Base-by-base conservation (phyloP, 768 basidiomycete genomes). In the Russula vinacea region DNA sequence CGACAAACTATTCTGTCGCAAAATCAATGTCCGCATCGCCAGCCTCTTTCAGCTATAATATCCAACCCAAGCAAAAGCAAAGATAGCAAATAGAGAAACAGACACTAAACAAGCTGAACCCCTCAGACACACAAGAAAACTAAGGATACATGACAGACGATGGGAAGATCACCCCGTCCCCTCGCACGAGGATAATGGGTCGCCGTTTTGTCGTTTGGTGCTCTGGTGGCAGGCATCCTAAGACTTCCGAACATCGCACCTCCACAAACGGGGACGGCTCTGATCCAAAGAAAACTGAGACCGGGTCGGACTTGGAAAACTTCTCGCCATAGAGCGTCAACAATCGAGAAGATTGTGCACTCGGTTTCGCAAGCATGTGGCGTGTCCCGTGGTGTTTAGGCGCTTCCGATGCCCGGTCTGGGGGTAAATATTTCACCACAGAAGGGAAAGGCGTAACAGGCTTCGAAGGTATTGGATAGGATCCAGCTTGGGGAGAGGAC, bases 401-500 rank as follows among this genome's bases (percentile, higher is more conserved):
- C 16, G 81, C 86, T 74, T 93, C 91, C 7, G 89, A 83, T 42
- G 91, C 91, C 62, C 91, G 88, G 72, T 94, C 91, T 44, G 91
- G 91, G 39, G 91, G 91, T 50, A 94, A 86, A 76, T 92, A 94
- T 79, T 94, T 94, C 70, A 93, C 90, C 62, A 94, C 89, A 62
- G 81, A 84, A 14, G 92, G 92, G 80, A 91, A 89, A 1, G 91
- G 89, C 19, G 93, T 93, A 65, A 94, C 84, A 11, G 89, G 88
- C 71, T 90, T 91, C 39, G 85, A 84, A 19, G 90, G 89, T 62
- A 89, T 83, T 37, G 89, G 88, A 81, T 87, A 92, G 24, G 89
- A 87, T 7, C 84, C 82, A 9, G 80, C 85, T 70, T 84, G 85
- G 22, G 84, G 78, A n/a, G 84, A 82, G 66, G 85, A 85, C 73